These are phyloP conservation scores for Apiotrichum gamsii DNA, from an alignment of 1,284 basidiomycete species.

Conservation along the genomic window DNA sequence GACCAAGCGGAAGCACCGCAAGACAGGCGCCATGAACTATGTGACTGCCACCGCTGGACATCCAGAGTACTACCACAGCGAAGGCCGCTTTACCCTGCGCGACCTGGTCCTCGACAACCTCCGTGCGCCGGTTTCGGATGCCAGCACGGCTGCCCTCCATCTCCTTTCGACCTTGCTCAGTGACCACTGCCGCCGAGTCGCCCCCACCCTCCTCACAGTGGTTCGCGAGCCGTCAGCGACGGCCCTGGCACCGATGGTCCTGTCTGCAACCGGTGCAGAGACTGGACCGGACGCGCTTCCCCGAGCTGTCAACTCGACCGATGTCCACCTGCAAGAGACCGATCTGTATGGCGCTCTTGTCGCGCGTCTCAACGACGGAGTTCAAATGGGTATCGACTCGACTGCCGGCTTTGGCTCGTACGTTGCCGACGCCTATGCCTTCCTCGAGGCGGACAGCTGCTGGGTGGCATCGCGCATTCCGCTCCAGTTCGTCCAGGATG, in stretches of 20 bases:
- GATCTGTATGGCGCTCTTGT: conserved; percentile 72
- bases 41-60: conserved; percentile 19
- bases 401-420: conserved; percentile 68
- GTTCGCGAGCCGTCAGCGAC: conserved; percentile 60
- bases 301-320: conserved; percentile 17
- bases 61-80: conserved; percentile 62
- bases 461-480: conserved; percentile 21
- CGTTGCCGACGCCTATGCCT: conserved; percentile 31
- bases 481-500: conserved; percentile 18
- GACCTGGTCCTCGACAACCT: conserved; percentile 77
- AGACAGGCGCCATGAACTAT: conserved; percentile 26
- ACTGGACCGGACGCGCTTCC: conserved; percentile 7
- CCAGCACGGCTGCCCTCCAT: conserved; percentile 68
- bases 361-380: conserved; percentile 68
- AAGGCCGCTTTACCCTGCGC: conserved; percentile 76
- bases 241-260: conserved; percentile 18
- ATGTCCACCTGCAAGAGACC: conserved; percentile 39
- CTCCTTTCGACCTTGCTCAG: conserved; percentile 68
- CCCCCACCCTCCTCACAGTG: conserved; percentile 62
- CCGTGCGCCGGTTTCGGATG: conserved; percentile 58
- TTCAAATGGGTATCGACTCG: conserved; percentile 58
- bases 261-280: conserved; percentile 9
- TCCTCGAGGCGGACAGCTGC: conserved; percentile 29
- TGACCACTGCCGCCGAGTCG: conserved; percentile 61
- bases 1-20: conserved; percentile 11